Base-by-base conservation (phyloP, 2,329 filamentous ascomycete species). In the Didymellaceae sp. region DNA sequence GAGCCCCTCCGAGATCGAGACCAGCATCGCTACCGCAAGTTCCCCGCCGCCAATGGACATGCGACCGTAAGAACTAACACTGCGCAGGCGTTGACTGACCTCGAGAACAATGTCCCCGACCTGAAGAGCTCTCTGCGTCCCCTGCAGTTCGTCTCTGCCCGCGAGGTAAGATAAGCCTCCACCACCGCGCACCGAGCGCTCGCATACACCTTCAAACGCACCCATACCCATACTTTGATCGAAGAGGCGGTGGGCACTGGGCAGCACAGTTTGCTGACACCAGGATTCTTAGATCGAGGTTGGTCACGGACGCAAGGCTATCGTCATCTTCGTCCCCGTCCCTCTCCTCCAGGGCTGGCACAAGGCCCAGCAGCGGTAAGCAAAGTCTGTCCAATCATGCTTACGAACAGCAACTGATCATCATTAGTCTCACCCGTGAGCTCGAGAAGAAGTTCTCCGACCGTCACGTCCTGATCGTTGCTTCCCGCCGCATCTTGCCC, bases 391-490 rank as follows among this genome's bases (percentile, higher is more conserved):
- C 7, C 5, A 33, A 24, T n/a, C 6, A 9, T 9, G 6, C 7
- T n/a, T 5, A 6, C 10, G 13, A n/a, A 21, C 25, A 9, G 9
- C 7, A 32, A 35, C 62, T 62, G 34, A 62, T 40, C 16, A 5
- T 35, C 62, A 2, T 11, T 60, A 97, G 93, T 78, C 88, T 99
- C 77, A 99, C 94, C 81, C 94, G 94, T 82, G 94, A 99, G 86
- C 92, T 99, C 77, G 94, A 99, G 89, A 99, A 99, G 91, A 99
- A 99, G 86, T 99, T 99, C 91, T 97, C 94, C 65, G 94, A 99
- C 86, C 94, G 94, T 82, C 94, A 99, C 82, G 94, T 99, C 79
- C 85, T 99, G 79, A 91, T 99, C 87, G 89, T 99, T 73, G 94
- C 94, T 72, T 95, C 93, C 76, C 94, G 94, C 86, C 94, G 94